Base-by-base conservation (phyloP, 306 rosid species). In the Casuarina glauca region DNA sequence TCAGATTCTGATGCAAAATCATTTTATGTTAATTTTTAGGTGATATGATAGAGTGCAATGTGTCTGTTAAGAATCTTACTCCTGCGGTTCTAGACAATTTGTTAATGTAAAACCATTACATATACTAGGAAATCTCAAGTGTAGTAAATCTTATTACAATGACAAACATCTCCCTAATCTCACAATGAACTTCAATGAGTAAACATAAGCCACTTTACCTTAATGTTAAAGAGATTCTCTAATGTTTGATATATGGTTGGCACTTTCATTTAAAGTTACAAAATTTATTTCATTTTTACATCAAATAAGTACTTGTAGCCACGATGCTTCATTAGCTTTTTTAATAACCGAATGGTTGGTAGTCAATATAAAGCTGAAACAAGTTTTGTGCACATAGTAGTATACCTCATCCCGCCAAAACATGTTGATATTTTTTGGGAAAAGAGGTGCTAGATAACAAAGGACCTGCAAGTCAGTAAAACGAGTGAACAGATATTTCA, bases 361-460 rank as follows among this genome's bases (percentile, higher is more conserved):
- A 48, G 61, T 75, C 76, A 36, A 49, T 17, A 66, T 45, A 80
- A 74, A 19, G 46, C 53, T 38, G 19, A 83, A 71, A 32, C 62
- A 53, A 72, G 58, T 46, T 46, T 70, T 68, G 32, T 63, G 60
- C 53, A 68, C 61, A 74, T 63, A 61, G 79, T 39, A 64, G 71
- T 88, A 62, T 92, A 94, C 98, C 98, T 92, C 98, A 72, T 94
- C 98, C 81, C 92, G 97, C 98, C 97, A 94, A 84, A 86, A 89
- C 87, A 88, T 83, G 78, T 80, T 87, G 76, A 89, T 86, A 85
- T 90, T 84, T 88, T 88, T 94, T 5, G 98, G 98, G 81, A 92
- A 94, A 55, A 94, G 90, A 61, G 97, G 97, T 52, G 98, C 97
- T 67, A 94, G 81, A 80, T 84, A 87, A 79, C 91, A 92, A 70